phyloP scores from a whole-genome alignment of 306 rosid species.

The Malus fusca region DNA sequence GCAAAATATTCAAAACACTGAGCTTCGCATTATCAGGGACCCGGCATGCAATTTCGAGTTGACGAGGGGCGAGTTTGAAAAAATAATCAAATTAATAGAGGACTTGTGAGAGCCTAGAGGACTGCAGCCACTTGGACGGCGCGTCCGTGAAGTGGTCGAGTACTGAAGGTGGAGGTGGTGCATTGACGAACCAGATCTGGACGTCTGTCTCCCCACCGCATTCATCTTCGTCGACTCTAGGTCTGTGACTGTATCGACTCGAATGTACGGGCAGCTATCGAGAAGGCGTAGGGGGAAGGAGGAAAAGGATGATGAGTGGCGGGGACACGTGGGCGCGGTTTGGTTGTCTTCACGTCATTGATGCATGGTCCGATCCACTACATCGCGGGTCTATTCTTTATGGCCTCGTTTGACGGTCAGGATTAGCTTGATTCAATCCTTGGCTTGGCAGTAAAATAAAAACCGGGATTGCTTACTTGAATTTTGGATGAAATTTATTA shows the following conservation, averaged over 20 bases:
- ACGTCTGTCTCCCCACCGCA: slow-evolving; percentile 45
- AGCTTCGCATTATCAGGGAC: background rate
- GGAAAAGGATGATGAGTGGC: slow-evolving; percentile 3
- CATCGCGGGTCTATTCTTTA: background rate
- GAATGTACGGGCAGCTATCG: background rate
- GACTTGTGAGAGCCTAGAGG: slow-evolving; percentile 56
- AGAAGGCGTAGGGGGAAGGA: background rate
- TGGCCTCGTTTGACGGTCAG: background rate
- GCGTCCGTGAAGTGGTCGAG: slow-evolving; percentile 48
- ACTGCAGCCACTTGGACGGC: slow-evolving; percentile 48
- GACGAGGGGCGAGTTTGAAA: background rate
- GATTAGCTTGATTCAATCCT: background rate
- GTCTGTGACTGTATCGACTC: background rate
- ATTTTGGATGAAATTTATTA: too few relatives aligned
- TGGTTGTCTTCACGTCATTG: slow-evolving; percentile 18
- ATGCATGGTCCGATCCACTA: background rate
- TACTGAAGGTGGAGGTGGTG: slow-evolving; percentile 45
- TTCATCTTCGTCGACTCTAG: slow-evolving; percentile 25
- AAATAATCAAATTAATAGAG: background rate
- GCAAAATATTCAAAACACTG: background rate
- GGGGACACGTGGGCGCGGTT: slow-evolving; percentile 6
- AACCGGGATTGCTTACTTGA: too few relatives aligned
- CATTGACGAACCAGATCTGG: slow-evolving; percentile 46
- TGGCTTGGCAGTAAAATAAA: background rate
- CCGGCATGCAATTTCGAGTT: background rate